Evolutionary conservation across 2,329 filamentous ascomycete genomes (phyloP), one percentile per base, ranked within the genome.

Genomic region (Amylocarpus encephaloides): DNA sequence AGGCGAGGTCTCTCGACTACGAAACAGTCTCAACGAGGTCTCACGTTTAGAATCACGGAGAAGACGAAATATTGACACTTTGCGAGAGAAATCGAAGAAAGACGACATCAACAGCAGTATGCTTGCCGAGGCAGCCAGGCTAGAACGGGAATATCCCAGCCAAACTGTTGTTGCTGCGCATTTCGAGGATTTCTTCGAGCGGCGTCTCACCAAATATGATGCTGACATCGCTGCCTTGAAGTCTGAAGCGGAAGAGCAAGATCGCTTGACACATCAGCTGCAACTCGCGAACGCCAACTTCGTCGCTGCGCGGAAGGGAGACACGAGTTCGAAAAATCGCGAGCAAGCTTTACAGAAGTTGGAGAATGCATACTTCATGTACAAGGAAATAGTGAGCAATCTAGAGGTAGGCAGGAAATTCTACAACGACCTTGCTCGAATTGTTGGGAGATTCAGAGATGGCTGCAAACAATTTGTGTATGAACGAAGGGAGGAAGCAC

Each of bases 361-460:
- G 9, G 92, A 97, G 67, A 90, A 87, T 56, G 92, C 89, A 0
- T 97, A 95, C 66, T 83, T 90, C 68, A 94, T 92, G 70, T 97
- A 97, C 73, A 95, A 95, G 70, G 92, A 98, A 67, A 88, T 97
- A 50, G 82, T 95, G 50, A 88, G 81, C 57, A 95, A 97, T 64
- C 76, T 96, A 2, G 92, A 97, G 58, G 88, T 86, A 0, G 93
- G 89, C 0, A 77, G 92, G 47, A 96, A 93, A 66, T 98, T 98
- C 66, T 98, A 97, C 72, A 98, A 98, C 60, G 91, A 97, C 64
- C 76, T 98, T 4, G 88, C 86, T 42, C 88, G 86, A 68, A 90
- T 97, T 55, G 87, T 95, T 1, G 85, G 82, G 0, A 77, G 84
- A 9, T 97, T 96, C 66, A 77, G 90, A 15, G 92, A 96, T 59